Evolutionary conservation across 2,329 filamentous ascomycete genomes (phyloP).

Genomic region (Gaeumannomyces tritici): DNA sequence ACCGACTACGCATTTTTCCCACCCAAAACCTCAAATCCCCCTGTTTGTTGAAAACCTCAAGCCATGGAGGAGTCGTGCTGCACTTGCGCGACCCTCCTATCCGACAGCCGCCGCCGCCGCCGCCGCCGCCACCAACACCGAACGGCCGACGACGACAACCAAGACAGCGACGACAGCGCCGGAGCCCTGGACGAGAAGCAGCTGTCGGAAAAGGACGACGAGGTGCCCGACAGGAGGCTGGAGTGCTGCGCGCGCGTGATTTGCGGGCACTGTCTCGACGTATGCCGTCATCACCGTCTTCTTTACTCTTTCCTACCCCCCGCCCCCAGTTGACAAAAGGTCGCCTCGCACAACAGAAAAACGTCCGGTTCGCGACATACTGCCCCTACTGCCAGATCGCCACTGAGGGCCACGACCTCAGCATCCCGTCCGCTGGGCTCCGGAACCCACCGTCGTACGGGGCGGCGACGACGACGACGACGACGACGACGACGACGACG

Average conservation of each 20-base stretch:
- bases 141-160: no score
- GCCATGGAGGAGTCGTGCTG: constrained; percentile 48
- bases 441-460: constrained; percentile 56
- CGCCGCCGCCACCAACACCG: neutral
- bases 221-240: constrained; percentile 39
- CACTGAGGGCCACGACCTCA: constrained; percentile 35
- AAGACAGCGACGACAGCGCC: no score
- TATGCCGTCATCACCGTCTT: constrained; percentile 18
- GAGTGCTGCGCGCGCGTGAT: constrained; percentile 63
- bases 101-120: constrained; percentile 32
- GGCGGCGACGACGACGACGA: no score
- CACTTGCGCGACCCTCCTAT: constrained; percentile 57
- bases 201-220: constrained; percentile 29
- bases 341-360: constrained; percentile 34
- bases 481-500: no score
- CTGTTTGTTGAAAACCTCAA: no score
- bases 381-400: constrained; percentile 73
- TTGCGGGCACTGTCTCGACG: constrained; percentile 60
- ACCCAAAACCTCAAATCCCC: no score
- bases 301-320: neutral
- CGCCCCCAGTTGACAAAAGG: neutral
- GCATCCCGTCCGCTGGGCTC: constrained; percentile 50
- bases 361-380: constrained; percentile 56
- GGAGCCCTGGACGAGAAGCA: constrained; percentile 51
- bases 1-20: no score